Evolutionary conservation across 257 asterid species (phyloP).

Genomic region (Solanum sitiens): DNA sequence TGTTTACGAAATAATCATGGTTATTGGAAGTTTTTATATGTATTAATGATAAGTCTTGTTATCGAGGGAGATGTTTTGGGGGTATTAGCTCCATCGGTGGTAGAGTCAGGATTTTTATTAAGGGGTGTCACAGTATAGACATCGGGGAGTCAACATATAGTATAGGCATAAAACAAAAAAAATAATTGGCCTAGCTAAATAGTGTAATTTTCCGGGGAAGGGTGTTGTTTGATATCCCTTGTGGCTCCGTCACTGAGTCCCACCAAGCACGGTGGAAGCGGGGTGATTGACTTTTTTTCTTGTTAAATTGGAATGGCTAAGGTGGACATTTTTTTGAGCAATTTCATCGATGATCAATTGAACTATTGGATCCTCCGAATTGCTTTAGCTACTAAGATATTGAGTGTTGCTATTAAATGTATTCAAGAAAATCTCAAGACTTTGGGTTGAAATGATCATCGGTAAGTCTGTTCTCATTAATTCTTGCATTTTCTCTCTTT

Average conservation of each 20-base stretch:
- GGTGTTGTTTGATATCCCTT: not conserved
- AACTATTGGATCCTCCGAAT: not conserved
- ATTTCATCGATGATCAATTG: not conserved
- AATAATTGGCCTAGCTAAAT: not conserved
- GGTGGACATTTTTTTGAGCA: not conserved
- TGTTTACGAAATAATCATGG: not conserved
- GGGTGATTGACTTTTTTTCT: not conserved
- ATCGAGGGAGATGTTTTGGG: not conserved
- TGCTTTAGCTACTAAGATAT: not conserved
- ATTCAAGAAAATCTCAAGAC: not conserved
- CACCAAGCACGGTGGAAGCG: not conserved
- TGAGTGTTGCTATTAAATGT: not conserved
- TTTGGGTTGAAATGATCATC: not conserved
- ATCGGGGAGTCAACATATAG: not conserved
- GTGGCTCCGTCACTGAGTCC: not conserved
- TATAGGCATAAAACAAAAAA: not conserved
- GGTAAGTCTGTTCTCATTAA: not conserved
- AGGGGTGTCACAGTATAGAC: not conserved
- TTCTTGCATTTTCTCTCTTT: not conserved
- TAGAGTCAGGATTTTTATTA: not conserved
- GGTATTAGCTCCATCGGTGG: not conserved
- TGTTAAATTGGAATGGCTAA: not conserved
- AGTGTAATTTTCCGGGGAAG: not conserved
- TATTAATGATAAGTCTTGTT: not conserved
- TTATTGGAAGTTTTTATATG: not conserved